phyloP scores from a whole-genome alignment of 1,284 basidiomycete genomes.

The Ceratobasidium sp. region DNA sequence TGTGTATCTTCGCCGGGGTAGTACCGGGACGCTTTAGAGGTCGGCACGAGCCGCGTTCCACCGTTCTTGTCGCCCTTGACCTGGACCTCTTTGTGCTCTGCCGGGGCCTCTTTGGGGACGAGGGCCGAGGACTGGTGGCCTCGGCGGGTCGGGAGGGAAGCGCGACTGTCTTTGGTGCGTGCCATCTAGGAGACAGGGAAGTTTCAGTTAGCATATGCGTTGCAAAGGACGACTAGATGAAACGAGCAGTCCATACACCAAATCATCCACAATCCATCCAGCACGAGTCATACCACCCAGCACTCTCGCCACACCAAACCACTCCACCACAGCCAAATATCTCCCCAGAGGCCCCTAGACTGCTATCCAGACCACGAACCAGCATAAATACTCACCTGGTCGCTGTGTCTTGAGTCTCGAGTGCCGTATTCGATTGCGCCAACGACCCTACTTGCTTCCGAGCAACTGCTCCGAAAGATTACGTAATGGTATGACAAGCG shows the following conservation, averaged over 20 bases:
- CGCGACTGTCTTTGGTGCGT: constrained; percentile 43
- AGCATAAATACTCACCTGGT: constrained; percentile 39
- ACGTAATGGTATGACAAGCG: constrained; percentile 24
- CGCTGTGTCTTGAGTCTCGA: constrained; percentile 43
- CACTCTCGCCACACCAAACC: constrained; percentile 1
- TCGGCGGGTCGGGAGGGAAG: constrained; percentile 48
- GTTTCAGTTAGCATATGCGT: constrained; percentile 8
- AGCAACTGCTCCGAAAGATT: constrained; percentile 19
- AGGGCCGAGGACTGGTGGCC: constrained; percentile 82
- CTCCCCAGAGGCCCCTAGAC: background rate
- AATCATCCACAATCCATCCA: constrained; percentile 36
- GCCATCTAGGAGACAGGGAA: constrained; percentile 11
- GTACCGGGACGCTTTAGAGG: constrained; percentile 89
- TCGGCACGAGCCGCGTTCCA: constrained; percentile 85
- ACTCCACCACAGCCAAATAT: background rate
- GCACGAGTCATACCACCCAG: constrained; percentile 25
- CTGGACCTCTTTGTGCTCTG: constrained; percentile 79
- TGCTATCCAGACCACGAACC: background rate
- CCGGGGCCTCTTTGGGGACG: constrained; percentile 67
- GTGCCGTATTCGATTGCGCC: constrained; percentile 39
- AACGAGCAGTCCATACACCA: background rate
- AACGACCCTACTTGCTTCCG: constrained; percentile 37
- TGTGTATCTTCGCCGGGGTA: constrained; percentile 97
- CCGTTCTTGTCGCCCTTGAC: constrained; percentile 94
- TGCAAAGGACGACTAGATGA: background rate